phyloP scores from a whole-genome alignment of 192 early-diverging fungal genomes.

The Phycomyces nitens region DNA sequence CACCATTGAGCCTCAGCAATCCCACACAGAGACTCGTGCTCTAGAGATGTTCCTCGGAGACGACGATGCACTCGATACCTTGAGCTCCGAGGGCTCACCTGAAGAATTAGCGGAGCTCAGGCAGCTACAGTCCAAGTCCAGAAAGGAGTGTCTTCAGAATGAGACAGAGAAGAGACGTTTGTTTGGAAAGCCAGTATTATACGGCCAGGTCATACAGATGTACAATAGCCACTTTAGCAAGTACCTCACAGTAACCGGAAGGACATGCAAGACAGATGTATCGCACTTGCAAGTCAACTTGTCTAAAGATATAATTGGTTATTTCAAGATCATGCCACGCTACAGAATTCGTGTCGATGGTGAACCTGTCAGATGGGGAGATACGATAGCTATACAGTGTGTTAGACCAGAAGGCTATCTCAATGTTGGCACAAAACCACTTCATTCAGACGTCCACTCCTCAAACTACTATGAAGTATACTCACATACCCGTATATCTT shows the following conservation, averaged over 20 bases:
- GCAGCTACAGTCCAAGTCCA: not conserved
- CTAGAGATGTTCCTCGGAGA: conserved; percentile 14
- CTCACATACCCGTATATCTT: conserved; percentile 30
- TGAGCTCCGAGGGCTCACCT: not conserved
- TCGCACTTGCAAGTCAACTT: conserved; percentile 27
- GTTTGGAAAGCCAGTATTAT: conserved; percentile 30
- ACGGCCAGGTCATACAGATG: conserved; percentile 28
- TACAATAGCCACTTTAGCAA: conserved; percentile 27
- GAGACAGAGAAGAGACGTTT: conserved; percentile 16
- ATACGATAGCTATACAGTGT: conserved; percentile 27
- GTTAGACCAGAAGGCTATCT: conserved; percentile 30
- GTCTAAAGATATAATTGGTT: conserved; percentile 10
- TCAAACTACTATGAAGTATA: conserved; percentile 27
- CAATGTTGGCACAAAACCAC: conserved; percentile 15
- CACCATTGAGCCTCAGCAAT: conserved; percentile 25
- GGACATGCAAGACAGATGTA: conserved; percentile 18
- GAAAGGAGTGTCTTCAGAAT: conserved; percentile 24
- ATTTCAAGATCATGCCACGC: conserved; percentile 21
- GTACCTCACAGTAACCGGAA: conserved; percentile 19
- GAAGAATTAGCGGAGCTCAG: conserved; percentile 7
- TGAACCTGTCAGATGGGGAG: conserved; percentile 20
- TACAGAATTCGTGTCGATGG: conserved; percentile 26
- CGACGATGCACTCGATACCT: not conserved
- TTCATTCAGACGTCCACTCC: conserved; percentile 4
- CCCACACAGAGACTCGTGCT: not conserved